Percentiles rank a stretch among this genome's conserved stretches.
phyloP scores from a whole-genome alignment of 805 yeast species.

The Ogataea saltuana region DNA sequence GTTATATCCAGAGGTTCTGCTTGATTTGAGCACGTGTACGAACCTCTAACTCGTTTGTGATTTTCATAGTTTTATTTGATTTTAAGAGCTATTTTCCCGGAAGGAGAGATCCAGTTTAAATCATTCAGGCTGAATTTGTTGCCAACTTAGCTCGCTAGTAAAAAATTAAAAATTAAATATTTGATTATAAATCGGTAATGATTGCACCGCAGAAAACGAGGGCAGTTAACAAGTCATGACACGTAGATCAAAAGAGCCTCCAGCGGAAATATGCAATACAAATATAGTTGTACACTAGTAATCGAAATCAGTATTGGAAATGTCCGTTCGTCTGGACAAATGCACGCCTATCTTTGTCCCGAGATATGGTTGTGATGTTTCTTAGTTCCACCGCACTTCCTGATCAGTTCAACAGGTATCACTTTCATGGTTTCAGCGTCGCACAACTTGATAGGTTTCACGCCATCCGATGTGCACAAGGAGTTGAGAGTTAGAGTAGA shows the following conservation, averaged over 20 bases:
- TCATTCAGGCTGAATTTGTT: too few species aligned
- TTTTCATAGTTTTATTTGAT: slow-evolving; percentile 10
- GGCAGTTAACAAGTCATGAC: too few species aligned
- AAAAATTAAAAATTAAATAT: too few species aligned
- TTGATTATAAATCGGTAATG: too few species aligned
- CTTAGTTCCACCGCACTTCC: slow-evolving; percentile 25
- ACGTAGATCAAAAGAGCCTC: too few species aligned
- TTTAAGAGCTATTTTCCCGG: too few species aligned
- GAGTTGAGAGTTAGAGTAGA: slow-evolving; percentile 22
- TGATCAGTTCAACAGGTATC: slow-evolving; percentile 28
- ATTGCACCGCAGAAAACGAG: too few species aligned
- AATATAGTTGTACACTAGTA: not conserved
- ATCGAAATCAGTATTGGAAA: not conserved
- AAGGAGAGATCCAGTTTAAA: too few species aligned
- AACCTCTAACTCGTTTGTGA: slow-evolving; percentile 6
- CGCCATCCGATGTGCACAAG: slow-evolving; percentile 27
- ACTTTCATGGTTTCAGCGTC: slow-evolving; percentile 25
- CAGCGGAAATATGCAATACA: too few species aligned
- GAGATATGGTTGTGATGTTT: slow-evolving; percentile 22
- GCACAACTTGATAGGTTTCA: slow-evolving; percentile 23
- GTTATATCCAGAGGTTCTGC: not conserved
- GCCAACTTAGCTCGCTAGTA: too few species aligned
- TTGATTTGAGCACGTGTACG: not conserved
- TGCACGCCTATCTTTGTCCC: slow-evolving; percentile 4
- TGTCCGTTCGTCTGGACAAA: not conserved